Evolutionary conservation across 495 filamentous ascomycete species (phyloP).

Genomic region (Cetradonia linearis): DNA sequence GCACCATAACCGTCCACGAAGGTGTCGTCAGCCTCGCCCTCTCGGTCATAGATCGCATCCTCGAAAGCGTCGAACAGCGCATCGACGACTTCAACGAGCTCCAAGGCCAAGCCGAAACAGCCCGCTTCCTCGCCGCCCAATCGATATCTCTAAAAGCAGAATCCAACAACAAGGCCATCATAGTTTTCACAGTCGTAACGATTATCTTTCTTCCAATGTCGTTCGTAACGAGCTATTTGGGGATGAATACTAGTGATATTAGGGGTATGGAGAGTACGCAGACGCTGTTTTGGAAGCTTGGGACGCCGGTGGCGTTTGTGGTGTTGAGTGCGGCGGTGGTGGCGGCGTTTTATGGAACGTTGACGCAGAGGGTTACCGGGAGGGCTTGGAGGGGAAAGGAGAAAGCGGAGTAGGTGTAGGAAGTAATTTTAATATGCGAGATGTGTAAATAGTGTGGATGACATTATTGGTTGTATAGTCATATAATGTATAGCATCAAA

Average conservation of each 20-base stretch:
- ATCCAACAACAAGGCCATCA: slow-evolving; percentile 26
- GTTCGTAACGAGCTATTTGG: slow-evolving; percentile 33
- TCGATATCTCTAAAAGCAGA: slow-evolving; percentile 17
- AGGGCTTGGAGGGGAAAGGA: slow-evolving; percentile 9
- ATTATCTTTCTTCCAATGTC: slow-evolving; percentile 38
- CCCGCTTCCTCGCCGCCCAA: slow-evolving; percentile 14
- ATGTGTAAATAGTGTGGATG: too few relatives aligned
- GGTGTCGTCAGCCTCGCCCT: slow-evolving; percentile 11
- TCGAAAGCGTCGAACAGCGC: slow-evolving; percentile 10
- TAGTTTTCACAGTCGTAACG: slow-evolving; percentile 35
- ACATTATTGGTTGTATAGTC: too few relatives aligned
- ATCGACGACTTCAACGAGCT: slow-evolving; percentile 20
- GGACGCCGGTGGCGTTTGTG: slow-evolving; percentile 36
- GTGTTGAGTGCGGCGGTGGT: slow-evolving; percentile 21
- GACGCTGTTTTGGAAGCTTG: slow-evolving; percentile 41
- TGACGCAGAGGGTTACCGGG: slow-evolving; percentile 8
- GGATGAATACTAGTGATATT: slow-evolving; percentile 43
- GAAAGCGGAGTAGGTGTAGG: slow-evolving; percentile 6
- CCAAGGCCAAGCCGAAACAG: slow-evolving; percentile 20
- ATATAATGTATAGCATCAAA: too few relatives aligned
- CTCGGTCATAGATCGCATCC: slow-evolving; percentile 15
- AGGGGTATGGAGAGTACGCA: slow-evolving; percentile 39
- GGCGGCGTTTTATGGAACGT: slow-evolving; percentile 23
- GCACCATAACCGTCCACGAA: slow-evolving; percentile 18
- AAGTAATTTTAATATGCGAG: not conserved